Evolutionary conservation across 306 rosid species (phyloP), one percentile per base, ranked within the genome.

Genomic region (Benincasa hispida): DNA sequence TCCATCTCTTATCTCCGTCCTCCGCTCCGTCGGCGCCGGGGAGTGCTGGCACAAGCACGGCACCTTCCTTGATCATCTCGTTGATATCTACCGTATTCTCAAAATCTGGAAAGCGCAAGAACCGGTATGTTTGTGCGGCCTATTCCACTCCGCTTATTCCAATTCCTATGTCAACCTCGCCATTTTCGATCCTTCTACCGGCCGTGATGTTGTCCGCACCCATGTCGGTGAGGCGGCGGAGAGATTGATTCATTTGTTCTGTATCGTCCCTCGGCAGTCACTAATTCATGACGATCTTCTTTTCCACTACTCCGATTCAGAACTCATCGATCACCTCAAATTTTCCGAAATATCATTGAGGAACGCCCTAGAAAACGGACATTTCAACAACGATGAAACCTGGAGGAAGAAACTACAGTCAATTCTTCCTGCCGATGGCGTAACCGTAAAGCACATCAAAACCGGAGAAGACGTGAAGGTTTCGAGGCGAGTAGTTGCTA

Each of bases 21-120:
- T 91, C 6, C 86, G 88, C 32, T 86, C 96, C 0, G 93, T 83
- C 8, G 98, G 98, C 9, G 91, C 97, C 8, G 93, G 97, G 0
- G 98, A 91, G 83, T 91, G 98, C 80, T 93, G 97, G 96, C 98
- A 93, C 86, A 91, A 93, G 75, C 98, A 93, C 14, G 98, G 98
- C 21, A 90, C 85, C 74, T 93, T 93, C 78, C 90, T 93, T 25
- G 88, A 93, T 0, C 98, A 93, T 84, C 93, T 91, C 4, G 4
- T 87, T 3, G 97, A 93, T 57, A 82, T 87, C 0, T 87, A 81
- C 68, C 88, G 90, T 2, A 91, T 91, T 14, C 97, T 91, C 86
- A 82, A 85, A 28, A 86, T 93, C 50, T 91, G 97, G 98, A 86
- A 84, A 9, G 82, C 83, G 5, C 96, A 84, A 0, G 68, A 74